A percentile compares a stretch with the other conserved stretches of the same genome.
These are phyloP conservation scores for Phytophthora vignae DNA, from an alignment of 352 stramenopile genomes.

Conservation along the genomic window DNA sequence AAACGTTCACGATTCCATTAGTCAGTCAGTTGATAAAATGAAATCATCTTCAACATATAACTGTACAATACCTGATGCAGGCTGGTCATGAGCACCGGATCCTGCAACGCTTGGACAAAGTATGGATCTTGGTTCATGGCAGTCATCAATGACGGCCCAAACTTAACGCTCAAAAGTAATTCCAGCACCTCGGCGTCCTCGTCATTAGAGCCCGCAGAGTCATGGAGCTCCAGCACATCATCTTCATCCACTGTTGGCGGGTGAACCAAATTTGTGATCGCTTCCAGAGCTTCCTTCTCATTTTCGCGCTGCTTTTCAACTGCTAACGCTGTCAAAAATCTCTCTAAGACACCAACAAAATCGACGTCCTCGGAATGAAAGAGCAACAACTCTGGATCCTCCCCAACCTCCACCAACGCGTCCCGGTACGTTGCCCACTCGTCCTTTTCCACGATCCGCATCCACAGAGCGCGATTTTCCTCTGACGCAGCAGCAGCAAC, in stretches of 20 bases:
- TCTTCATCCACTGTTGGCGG: conserved; percentile 27
- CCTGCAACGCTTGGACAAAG: conserved; percentile 60
- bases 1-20: neutral
- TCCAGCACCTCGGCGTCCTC: conserved; percentile 46
- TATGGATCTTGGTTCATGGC: conserved; percentile 71
- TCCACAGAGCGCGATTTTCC: conserved; percentile 34
- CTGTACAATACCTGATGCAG: conserved; percentile 61
- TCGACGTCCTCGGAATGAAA: conserved; percentile 66
- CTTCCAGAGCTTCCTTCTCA: conserved; percentile 17
- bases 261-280: conserved; percentile 33
- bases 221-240: conserved; percentile 11
- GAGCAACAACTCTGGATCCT: conserved; percentile 73
- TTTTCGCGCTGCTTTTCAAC: conserved; percentile 35
- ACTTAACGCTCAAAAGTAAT: conserved; percentile 57
- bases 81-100: conserved; percentile 58
- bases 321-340: conserved; percentile 45
- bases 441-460: conserved; percentile 25
- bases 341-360: conserved; percentile 44
- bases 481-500: conserved; percentile 38
- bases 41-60: neutral
- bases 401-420: conserved; percentile 64
- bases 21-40: conserved; percentile 1
- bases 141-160: conserved; percentile 56
- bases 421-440: conserved; percentile 47
- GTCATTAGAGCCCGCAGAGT: neutral